These are phyloP conservation scores for Nidularia pulvinata DNA, from an alignment of 768 basidiomycete genomes.

Conservation along the genomic window DNA sequence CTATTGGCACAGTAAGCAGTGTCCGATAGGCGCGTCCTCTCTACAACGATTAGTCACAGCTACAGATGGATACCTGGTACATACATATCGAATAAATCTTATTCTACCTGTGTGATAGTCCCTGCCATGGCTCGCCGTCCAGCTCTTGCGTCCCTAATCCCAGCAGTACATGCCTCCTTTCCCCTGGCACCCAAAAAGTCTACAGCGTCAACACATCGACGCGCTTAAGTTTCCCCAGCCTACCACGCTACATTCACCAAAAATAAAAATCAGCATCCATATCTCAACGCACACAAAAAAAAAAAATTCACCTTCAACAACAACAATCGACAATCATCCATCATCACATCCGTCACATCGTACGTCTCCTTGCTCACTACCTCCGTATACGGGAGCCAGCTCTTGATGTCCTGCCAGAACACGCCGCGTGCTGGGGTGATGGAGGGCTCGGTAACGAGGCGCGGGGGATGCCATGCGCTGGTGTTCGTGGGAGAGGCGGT, in stretches of 20 bases:
- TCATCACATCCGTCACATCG: conserved; percentile 56
- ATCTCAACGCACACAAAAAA: conserved; percentile 1
- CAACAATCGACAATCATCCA: conserved; percentile 51
- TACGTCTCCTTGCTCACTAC: conserved; percentile 44
- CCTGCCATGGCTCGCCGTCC: too few species aligned
- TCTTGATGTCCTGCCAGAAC: conserved; percentile 45
- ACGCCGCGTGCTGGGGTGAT: conserved; percentile 40
- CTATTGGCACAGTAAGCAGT: too few species aligned
- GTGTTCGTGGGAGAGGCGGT: too few species aligned
- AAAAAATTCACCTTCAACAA: conserved; percentile 39
- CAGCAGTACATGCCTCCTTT: too few species aligned
- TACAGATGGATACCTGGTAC: too few species aligned
- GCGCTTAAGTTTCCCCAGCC: conserved; percentile 30
- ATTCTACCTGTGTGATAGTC: too few species aligned
- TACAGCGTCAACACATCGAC: conserved; percentile 48
- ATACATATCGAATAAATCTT: too few species aligned
- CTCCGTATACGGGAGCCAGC: conserved; percentile 50
- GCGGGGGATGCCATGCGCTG: conserved; percentile 22
- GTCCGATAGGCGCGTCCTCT: too few species aligned
- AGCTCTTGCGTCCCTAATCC: too few species aligned
- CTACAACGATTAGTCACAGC: too few species aligned
- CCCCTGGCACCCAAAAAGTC: neutral
- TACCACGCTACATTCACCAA: conserved; percentile 26
- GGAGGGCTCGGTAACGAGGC: conserved; percentile 39
- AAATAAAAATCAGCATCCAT: conserved; percentile 4